phyloP scores from a whole-genome alignment of 805 yeast species.

The Kazachstania martiniae region DNA sequence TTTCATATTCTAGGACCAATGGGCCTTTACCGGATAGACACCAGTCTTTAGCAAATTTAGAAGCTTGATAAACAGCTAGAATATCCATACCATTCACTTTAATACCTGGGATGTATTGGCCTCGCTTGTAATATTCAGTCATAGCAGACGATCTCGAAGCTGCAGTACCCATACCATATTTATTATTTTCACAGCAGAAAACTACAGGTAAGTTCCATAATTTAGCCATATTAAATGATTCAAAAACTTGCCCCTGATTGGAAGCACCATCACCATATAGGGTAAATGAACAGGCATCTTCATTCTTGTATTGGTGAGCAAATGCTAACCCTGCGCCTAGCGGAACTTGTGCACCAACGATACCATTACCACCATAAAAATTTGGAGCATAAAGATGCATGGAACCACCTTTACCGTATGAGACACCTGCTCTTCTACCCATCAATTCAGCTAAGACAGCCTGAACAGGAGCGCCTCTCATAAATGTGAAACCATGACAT shows the following conservation, averaged over 20 bases:
- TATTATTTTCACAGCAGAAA: slow-evolving; percentile 97
- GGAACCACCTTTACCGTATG: slow-evolving; percentile 98
- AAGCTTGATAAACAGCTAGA: slow-evolving; percentile 88
- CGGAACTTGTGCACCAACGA: slow-evolving; percentile 98
- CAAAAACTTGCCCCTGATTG: slow-evolving; percentile 98
- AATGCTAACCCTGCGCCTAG: slow-evolving; percentile 97
- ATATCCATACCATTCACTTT: slow-evolving; percentile 99
- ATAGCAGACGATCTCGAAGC: slow-evolving; percentile 95
- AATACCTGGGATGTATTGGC: slow-evolving; percentile 98
- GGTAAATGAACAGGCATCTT: slow-evolving; percentile 71
- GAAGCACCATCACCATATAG: slow-evolving; percentile 99
- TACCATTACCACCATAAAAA: slow-evolving; percentile 98
- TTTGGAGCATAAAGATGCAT: slow-evolving; percentile 97
- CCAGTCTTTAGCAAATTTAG: slow-evolving; percentile 97
- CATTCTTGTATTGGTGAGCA: slow-evolving; percentile 89
- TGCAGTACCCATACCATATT: slow-evolving; percentile 99
- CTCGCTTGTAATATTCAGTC: slow-evolving; percentile 96
- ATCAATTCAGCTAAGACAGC: slow-evolving; percentile 88
- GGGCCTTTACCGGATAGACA: slow-evolving; percentile 90
- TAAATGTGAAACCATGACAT: slow-evolving; percentile 97
- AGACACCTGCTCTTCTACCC: slow-evolving; percentile 93
- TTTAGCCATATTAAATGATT: slow-evolving; percentile 97
- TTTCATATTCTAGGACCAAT: slow-evolving; percentile 89
- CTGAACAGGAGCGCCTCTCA: slow-evolving; percentile 90
- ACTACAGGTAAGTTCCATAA: slow-evolving; percentile 93